Base-by-base conservation (phyloP, 345 rosid genomes). In the Laguncularia racemosa region DNA sequence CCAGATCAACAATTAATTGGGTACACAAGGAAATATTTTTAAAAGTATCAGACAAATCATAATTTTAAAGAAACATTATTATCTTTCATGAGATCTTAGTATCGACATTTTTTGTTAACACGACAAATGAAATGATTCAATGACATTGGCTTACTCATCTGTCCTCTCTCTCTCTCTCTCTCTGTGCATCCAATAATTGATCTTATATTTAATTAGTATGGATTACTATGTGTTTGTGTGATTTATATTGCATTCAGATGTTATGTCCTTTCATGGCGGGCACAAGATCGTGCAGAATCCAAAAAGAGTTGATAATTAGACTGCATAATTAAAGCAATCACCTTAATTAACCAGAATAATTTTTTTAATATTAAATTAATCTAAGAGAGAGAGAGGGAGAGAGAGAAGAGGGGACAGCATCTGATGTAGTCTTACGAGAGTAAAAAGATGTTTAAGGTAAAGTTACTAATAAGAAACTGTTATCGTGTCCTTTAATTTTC, bases 391-490 rank as follows among this genome's bases (percentile, higher is more conserved):
- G 57, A 4, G 59, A 23, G 64, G 20, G 12, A 50, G 54, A 14
- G 53, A 13, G n/a, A 16, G 59, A 49, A 50, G 43, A 46, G 17
- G 43, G 54, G 38, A 46, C 19, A 49, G 71, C 52, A 71, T 50
- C 54, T 60, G 59, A 48, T 56, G 53, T 56, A 44, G 48, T 56
- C 33, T 26, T 20, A 13, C 13, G 40, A 40, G 60, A 40, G 49
- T 17, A 16, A 14, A 8, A 19, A 54, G 44, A 64, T 54, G 58
- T 57, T 23, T 55, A 44, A 71, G 71, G 65, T 66, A 68, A 73
- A 71, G 66, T 61, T 45, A 46, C 21, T n/a, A 63, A 17, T 52
- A 52, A n/a, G n/a, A 33, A 33, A 57, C 55, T 64, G 57, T 55
- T 50, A 10, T 33, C 18, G 16, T 50, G 52, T 55, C 61, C 40